A percentile compares a stretch with the other conserved stretches of the same genome.
phyloP scores from a whole-genome alignment of 1,139 yeast genomes.

The Hyphopichia pseudoburtonii region DNA sequence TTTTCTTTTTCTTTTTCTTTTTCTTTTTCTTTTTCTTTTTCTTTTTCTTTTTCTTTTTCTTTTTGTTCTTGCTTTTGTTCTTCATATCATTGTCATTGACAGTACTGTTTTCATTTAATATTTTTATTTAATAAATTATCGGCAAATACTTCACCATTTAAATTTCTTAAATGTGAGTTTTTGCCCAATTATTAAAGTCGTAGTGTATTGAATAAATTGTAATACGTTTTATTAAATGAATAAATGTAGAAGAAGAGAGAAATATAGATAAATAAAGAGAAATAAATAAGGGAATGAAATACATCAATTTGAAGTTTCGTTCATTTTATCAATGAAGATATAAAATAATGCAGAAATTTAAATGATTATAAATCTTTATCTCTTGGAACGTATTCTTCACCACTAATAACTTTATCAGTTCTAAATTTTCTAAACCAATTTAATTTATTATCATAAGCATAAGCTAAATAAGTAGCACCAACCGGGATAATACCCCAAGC shows the following conservation, averaged over 20 bases:
- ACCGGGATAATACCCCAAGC: slow-evolving; percentile 42
- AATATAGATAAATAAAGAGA: too few relatives aligned
- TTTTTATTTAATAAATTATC: neutral
- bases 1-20: neutral
- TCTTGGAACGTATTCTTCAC: slow-evolving; percentile 46
- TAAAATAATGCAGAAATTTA: too few relatives aligned
- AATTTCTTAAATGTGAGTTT: too few relatives aligned
- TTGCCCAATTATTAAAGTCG: too few relatives aligned
- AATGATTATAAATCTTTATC: slow-evolving; percentile 43
- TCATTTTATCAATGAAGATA: neutral
- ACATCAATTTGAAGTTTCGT: neutral
- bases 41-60: neutral
- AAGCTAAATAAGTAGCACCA: slow-evolving; percentile 37
- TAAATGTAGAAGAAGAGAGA: neutral
- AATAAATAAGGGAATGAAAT: slow-evolving; percentile 1
- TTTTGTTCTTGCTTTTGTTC: too few relatives aligned
- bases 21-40: neutral
- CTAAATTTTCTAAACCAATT: slow-evolving; percentile 37
- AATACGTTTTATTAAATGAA: too few relatives aligned
- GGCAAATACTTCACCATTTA: neutral
- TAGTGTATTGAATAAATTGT: too few relatives aligned
- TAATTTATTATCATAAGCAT: slow-evolving; percentile 38
- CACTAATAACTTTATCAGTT: slow-evolving; percentile 33
- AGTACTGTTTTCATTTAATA: too few relatives aligned
- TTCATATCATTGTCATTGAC: too few relatives aligned